phyloP scores from a whole-genome alignment of 2,329 filamentous ascomycete genomes.

The Ceratocystis alfenasii region DNA sequence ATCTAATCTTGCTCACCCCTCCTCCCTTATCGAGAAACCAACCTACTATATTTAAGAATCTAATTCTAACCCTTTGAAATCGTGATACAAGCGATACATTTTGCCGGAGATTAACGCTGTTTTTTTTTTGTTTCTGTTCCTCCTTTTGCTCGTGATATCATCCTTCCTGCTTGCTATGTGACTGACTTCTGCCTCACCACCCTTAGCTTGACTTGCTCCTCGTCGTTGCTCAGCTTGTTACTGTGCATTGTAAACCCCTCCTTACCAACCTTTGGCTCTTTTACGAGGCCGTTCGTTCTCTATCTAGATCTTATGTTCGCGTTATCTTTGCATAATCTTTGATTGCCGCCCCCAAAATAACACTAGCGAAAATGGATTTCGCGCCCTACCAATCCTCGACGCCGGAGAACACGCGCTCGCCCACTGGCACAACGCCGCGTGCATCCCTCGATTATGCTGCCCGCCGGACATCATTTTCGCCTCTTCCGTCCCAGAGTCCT shows the following conservation, averaged over 20 bases:
- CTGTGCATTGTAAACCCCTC: neutral
- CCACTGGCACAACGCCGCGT: constrained; percentile 42
- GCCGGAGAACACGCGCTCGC: constrained; percentile 74
- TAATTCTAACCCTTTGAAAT: neutral
- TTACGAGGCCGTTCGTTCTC: neutral
- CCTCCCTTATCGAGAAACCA: neutral
- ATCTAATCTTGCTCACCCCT: neutral
- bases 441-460: constrained; percentile 44
- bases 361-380: constrained; percentile 59
- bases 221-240: neutral
- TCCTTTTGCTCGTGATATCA: neutral
- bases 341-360: neutral
- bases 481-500: constrained; percentile 28
- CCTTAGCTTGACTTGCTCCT: neutral
- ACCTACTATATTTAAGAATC: neutral
- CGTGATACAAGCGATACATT: neutral
- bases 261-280: neutral
- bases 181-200: neutral
- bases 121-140: neutral
- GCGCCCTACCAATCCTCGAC: constrained; percentile 91
- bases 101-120: neutral
- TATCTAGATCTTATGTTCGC: neutral
- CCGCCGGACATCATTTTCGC: constrained; percentile 42
- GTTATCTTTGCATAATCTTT: neutral
- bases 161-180: neutral